phyloP scores from a whole-genome alignment of 371 early-diverging fungal species.

The Phascolomyces articulosus region DNA sequence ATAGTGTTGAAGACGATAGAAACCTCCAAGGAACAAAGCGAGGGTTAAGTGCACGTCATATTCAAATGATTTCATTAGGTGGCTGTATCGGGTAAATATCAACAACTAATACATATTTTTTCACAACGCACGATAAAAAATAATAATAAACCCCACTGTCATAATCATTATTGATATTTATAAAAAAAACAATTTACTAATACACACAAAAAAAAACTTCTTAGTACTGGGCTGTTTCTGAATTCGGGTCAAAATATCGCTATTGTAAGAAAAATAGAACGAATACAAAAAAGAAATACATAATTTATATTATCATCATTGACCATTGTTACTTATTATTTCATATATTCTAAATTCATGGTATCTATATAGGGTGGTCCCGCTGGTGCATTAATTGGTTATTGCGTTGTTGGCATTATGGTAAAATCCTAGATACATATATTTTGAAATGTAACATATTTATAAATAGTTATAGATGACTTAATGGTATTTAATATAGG shows the following conservation, averaged over 20 bases:
- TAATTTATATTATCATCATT: no score
- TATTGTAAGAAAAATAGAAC: slow-evolving; percentile 19
- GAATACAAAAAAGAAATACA: not conserved
- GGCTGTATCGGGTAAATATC: slow-evolving; percentile 50
- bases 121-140: no score
- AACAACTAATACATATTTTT: not conserved
- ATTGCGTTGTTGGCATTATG: slow-evolving; percentile 64
- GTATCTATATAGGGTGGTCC: slow-evolving; percentile 55
- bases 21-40: slow-evolving; percentile 48
- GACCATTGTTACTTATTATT: no score
- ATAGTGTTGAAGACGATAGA: not conserved
- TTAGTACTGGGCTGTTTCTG: slow-evolving; percentile 88
- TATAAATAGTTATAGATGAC: no score
- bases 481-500: no score
- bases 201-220: no score
- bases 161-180: no score
- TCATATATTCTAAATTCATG: no score
- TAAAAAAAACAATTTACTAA: no score
- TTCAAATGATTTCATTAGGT: slow-evolving; percentile 83
- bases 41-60: slow-evolving; percentile 71
- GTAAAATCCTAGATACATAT: no score
- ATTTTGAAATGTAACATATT: no score
- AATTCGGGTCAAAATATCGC: slow-evolving; percentile 78
- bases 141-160: no score
- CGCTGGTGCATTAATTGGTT: slow-evolving; percentile 53